Evolutionary conservation across 306 rosid genomes (phyloP).

Genomic region (Abrus pulchellus): DNA sequence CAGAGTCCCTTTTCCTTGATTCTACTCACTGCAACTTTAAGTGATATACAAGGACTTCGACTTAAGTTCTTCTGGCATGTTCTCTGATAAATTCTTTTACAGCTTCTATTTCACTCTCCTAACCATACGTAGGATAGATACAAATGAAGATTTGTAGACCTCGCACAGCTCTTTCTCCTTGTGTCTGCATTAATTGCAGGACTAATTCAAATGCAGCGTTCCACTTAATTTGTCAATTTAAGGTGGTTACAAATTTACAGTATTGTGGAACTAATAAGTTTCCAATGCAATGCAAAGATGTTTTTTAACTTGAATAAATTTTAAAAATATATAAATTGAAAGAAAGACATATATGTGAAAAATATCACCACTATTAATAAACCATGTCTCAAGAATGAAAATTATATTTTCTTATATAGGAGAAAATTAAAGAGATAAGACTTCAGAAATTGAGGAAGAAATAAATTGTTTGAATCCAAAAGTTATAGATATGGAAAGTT

Average conservation of each 20-base stretch:
- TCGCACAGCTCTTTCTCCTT: conserved; percentile 5
- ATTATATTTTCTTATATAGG: too few relatives aligned
- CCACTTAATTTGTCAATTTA: conserved; percentile 15
- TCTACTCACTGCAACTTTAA: not conserved
- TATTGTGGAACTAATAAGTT: conserved; percentile 5
- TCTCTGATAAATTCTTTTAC: not conserved
- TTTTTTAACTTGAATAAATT: too few relatives aligned
- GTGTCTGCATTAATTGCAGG: not conserved
- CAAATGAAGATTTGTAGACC: conserved; percentile 1
- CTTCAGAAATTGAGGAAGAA: too few relatives aligned
- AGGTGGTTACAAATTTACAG: not conserved
- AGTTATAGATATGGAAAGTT: too few relatives aligned
- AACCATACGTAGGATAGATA: not conserved
- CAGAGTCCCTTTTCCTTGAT: not conserved
- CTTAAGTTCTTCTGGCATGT: not conserved
- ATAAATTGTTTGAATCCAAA: too few relatives aligned
- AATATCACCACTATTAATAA: too few relatives aligned
- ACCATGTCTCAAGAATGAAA: too few relatives aligned
- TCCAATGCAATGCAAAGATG: not conserved
- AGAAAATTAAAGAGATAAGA: too few relatives aligned
- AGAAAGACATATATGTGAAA: too few relatives aligned
- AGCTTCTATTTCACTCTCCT: conserved; percentile 20
- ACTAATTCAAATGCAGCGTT: not conserved
- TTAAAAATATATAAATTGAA: too few relatives aligned
- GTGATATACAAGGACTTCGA: not conserved